A percentile compares a stretch with the other conserved stretches of the same genome.
Evolutionary conservation across 75 land plant species (phyloP).

Genomic region (Cunninghamia lanceolata): DNA sequence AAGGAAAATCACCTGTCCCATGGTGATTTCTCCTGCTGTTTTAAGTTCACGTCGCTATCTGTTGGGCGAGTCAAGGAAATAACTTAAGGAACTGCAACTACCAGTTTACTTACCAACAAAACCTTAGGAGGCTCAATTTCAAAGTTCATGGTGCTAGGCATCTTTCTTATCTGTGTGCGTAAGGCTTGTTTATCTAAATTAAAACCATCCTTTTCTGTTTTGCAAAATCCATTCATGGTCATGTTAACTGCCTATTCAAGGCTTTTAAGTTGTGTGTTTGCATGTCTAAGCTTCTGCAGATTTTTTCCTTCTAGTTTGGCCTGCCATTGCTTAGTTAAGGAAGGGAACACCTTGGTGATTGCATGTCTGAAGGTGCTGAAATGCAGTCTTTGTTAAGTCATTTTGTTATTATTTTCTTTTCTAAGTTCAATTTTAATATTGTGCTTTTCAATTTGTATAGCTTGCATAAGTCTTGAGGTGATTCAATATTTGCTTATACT

Average conservation of each 20-base stretch:
- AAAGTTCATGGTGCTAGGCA: not conserved
- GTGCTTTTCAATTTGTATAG: slow-evolving; percentile 12
- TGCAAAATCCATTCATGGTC: not conserved
- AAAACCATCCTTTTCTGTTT: not conserved
- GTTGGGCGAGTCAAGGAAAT: not conserved
- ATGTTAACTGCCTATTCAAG: not conserved
- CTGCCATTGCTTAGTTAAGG: not conserved
- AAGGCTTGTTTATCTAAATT: not conserved
- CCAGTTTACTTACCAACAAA: not conserved
- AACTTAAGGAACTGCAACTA: not conserved
- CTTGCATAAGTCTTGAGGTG: not conserved
- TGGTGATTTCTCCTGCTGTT: too few relatives aligned
- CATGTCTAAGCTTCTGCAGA: not conserved
- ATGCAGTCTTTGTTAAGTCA: not conserved
- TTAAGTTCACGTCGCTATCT: too few relatives aligned
- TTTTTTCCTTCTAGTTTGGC: not conserved
- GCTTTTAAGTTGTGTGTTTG: not conserved
- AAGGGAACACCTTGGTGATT: not conserved
- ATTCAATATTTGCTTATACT: not conserved
- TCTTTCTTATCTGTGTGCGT: not conserved
- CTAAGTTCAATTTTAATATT: not conserved
- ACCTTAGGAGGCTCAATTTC: not conserved
- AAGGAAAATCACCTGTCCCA: too few relatives aligned
- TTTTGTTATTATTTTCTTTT: not conserved
- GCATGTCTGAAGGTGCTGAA: not conserved